Evolutionary conservation across 2,329 filamentous ascomycete genomes (phyloP).

Genomic region (Diaporthe helianthi): DNA sequence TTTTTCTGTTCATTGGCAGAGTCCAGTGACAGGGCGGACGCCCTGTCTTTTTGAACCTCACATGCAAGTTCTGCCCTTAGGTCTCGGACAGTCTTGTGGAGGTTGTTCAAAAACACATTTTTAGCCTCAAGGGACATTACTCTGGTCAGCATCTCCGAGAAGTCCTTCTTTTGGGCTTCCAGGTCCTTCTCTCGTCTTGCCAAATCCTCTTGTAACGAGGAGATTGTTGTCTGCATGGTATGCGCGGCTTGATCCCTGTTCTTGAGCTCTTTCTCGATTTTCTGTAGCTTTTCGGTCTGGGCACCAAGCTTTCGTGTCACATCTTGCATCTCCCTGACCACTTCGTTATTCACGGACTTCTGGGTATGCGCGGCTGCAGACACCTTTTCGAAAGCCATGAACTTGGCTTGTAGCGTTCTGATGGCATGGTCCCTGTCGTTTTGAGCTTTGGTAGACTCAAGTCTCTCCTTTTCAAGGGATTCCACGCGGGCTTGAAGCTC

Average conservation of each 20-base stretch:
- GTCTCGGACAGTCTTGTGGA: neutral
- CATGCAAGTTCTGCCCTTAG: neutral
- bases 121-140: neutral
- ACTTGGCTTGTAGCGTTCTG: neutral
- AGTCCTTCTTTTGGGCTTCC: neutral
- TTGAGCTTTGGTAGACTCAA: neutral
- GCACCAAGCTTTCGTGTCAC: neutral
- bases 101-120: neutral
- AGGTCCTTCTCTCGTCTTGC: neutral
- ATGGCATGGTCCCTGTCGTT: neutral
- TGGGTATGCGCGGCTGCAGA: neutral
- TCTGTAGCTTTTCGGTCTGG: neutral
- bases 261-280: neutral
- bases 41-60: neutral
- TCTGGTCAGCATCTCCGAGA: neutral
- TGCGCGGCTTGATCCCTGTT: neutral
- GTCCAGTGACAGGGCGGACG: neutral
- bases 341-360: neutral
- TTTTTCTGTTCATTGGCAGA: neutral
- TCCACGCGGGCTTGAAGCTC: slow-evolving; percentile 3
- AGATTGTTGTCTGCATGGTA: neutral
- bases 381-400: neutral
- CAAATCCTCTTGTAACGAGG: neutral
- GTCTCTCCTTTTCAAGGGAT: slow-evolving; percentile 6
- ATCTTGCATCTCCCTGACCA: neutral